Conservation (phyloP, 495 filamentous ascomycete genomes). For the Talaromyces trachyspermus region DNA sequence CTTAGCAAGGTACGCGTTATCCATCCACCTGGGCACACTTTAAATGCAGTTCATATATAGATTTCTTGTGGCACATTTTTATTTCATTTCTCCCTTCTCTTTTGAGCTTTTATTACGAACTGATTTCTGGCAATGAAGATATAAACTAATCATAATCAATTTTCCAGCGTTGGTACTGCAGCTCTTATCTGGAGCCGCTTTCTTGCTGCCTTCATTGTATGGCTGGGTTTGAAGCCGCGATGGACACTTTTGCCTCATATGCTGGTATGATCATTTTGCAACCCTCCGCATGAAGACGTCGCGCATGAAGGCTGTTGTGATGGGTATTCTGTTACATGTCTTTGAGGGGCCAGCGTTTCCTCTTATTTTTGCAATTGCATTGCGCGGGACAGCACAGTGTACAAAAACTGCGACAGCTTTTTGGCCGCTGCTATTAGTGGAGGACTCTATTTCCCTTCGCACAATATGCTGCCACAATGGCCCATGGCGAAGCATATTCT, state of each 20-base stretch:
- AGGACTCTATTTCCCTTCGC: slow-evolving; percentile 51
- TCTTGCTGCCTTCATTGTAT: slow-evolving; percentile 41
- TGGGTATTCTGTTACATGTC: slow-evolving; percentile 49
- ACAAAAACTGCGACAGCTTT: slow-evolving; percentile 51
- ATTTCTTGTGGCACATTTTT: not conserved
- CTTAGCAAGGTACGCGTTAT: slow-evolving; percentile 18
- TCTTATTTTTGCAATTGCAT: slow-evolving; percentile 51
- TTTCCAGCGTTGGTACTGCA: slow-evolving; percentile 45
- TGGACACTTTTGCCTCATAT: slow-evolving; percentile 53
- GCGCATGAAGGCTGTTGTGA: slow-evolving; percentile 38
- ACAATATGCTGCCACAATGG: slow-evolving; percentile 36
- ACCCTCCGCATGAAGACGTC: slow-evolving; percentile 45
- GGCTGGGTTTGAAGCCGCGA: slow-evolving; percentile 52
- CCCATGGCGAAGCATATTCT: slow-evolving; percentile 36
- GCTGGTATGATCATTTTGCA: slow-evolving; percentile 48
- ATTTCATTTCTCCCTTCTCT: no score
- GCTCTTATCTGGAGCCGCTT: slow-evolving; percentile 58
- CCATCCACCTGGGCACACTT: no score
- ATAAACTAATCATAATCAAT: slow-evolving; percentile 30
- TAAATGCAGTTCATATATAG: no score
- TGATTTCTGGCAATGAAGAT: slow-evolving; percentile 9
- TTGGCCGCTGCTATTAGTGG: slow-evolving; percentile 51
- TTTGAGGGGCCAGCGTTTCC: slow-evolving; percentile 56
- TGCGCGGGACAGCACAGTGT: slow-evolving; percentile 54
- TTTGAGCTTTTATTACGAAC: not conserved